Base-by-base conservation (phyloP, 1,284 basidiomycete species). In the Moniliophthora roreri region DNA sequence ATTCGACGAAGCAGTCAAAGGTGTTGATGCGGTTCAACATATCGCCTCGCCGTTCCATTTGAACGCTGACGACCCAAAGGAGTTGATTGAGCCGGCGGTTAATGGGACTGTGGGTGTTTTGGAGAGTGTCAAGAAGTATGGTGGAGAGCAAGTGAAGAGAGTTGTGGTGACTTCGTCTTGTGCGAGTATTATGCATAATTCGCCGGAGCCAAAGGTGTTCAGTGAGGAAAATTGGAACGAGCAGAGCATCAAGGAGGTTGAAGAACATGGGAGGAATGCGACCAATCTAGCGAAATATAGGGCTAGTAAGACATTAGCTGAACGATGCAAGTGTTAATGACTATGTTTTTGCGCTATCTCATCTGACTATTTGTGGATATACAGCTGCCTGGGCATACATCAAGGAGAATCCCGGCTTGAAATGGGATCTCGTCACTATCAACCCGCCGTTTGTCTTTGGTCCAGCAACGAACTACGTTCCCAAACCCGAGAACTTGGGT, bases 1-100 rank as follows among this genome's bases (percentile, higher is more conserved):
- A 2, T 89, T 89, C 58, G 85, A 89, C 60, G 81, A 86, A 39
- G 84, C 83, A 1, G 83, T 89, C 34, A 81, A 82, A 63, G 85
- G 74, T 1, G 80, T 89, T 0, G 79, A 84, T 57, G 85, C 73
- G 4, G 80, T 90, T 26, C 72, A 71, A 32, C 83, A 85, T 65
- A 80, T 73, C 3, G 82, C 82, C 0, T 81, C 79, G 3, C 82
- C 82, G 4, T 73, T 77, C 47, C 61, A 70, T 44, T 61, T 70
- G 48, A 61, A 64, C 15, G 57, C 62, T 4, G 65, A 67, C 20
- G 69, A 72, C 20, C 68, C 67, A 3, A 48, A 70, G 74, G 77
- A 71, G 20, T 56, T 73, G 18, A 71, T 76, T 55, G 55, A 60
- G 5, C 76, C 76, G 8, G 77, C 77, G 24, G 69, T 79, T 0